Base-by-base conservation (phyloP, 2,329 filamentous ascomycete species). In the Fusarium succisae region DNA sequence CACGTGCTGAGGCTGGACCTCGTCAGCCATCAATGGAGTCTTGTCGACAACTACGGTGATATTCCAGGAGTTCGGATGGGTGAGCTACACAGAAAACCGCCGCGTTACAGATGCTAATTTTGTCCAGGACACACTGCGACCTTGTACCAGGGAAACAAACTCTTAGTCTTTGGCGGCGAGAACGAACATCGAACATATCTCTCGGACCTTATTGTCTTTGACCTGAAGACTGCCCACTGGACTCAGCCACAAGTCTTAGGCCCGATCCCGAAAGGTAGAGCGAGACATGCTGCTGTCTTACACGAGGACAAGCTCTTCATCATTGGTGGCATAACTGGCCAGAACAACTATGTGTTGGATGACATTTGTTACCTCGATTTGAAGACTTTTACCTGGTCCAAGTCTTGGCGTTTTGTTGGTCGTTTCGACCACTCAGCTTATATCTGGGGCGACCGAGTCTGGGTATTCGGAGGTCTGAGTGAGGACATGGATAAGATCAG, bases 31-130 rank as follows among this genome's bases (percentile, higher is more conserved):
- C 94, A 96, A 81, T 99, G 96, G 96, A 96, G 91, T 75, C 86
- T 99, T 57, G 96, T 99, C 26, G 96, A 98, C 84, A 99, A 99
- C 83, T 99, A 98, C 85, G 96, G 96, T 39, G 96, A 98, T 83
- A 98, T 98, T 74, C 96, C 96, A 9, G 96, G 96, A 20, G 96
- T 98, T 56, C 91, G 96, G 75, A 98, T 98, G 96, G 96, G 95
- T 94, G 87, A 77, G 88, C 76, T 18, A 15, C 44, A n/a, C 20
- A 18, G 45, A 26, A 43, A 54, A 56, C 64, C n/a, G 22, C 13
- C 22, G 28, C 24, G 22, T 62, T 18, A 39, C 20, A 22, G 51
- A 72, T 57, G 73, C 66, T 67, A 58, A 72, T 48, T 32, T 24
- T 39, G 37, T 30, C 30, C 32, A 97, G 94, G 95, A 38, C 96